These are phyloP conservation scores for Hymenoscyphus fraxineus DNA, from an alignment of 2,329 filamentous ascomycete genomes.

Conservation along the genomic window DNA sequence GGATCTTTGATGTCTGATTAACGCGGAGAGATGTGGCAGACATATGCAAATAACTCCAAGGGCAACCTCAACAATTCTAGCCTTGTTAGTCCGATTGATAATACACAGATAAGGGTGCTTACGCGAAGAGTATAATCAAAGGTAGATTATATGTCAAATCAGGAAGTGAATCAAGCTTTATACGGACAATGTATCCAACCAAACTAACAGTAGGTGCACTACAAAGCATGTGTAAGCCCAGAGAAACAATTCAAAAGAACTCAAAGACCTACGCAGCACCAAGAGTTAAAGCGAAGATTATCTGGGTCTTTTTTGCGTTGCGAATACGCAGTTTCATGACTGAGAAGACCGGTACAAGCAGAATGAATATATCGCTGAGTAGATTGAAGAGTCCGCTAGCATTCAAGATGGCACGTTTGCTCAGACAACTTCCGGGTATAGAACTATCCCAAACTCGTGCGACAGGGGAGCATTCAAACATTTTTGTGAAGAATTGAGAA, in stretches of 20 bases:
- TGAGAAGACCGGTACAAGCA: background rate
- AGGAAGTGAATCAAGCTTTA: background rate
- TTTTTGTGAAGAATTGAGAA: background rate
- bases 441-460: background rate
- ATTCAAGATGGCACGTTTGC: background rate
- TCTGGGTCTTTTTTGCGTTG: background rate
- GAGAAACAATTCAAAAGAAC: background rate
- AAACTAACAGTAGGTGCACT: background rate
- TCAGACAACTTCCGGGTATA: background rate
- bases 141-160: background rate
- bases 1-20: background rate
- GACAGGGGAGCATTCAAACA: background rate
- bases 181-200: background rate
- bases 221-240: background rate
- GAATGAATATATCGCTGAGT: background rate
- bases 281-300: background rate
- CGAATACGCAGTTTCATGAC: background rate
- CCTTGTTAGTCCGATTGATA: background rate
- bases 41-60: background rate
- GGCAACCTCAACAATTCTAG: background rate
- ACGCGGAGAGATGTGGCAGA: background rate
- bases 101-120: background rate
- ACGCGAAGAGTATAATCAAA: background rate
- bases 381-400: background rate
- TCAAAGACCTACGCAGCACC: background rate